Base-by-base conservation (phyloP, 2,329 filamentous ascomycete genomes). In the Stagonosporopsis cucurbitacearum region DNA sequence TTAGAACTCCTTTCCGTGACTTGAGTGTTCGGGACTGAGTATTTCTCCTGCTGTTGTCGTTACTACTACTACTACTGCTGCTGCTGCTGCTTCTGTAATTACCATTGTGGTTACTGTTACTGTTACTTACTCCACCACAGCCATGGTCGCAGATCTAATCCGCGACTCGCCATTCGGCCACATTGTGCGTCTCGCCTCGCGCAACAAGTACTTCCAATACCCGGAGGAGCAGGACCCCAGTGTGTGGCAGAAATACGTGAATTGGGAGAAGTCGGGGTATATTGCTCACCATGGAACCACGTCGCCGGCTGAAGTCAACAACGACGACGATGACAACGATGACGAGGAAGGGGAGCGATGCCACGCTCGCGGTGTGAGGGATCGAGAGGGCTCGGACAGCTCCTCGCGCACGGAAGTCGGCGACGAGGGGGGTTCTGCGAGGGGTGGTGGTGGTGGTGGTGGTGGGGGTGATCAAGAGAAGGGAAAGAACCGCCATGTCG, bases 401-500 rank as follows among this genome's bases (percentile, higher is more conserved):
- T 59, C 64, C 37, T 59, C 64, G 12, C 46, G 25, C 3, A 64
- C 54, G 9, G 62, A 52, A 35, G 43, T 48, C 37, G 58, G 46
- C 1, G 57, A 68, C 3, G 64, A 64, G 1, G 62, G 59, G 15
- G 64, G 71, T 41, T 61, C 77, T 25, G 69, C 73, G 3, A 80
- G 75, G 40, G 78, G 78, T 19, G 72, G 77, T 8, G 68, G 66
- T 25, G 68, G 82, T 13, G 81, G 75, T 40, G 78, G 78, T 19
- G 72, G 77, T 8, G 68, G 66, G 26, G 68, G 82, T 13, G 81
- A 85, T 64, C 73, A 77, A 1, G 83, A 85, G 60, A 84, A 84
- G 59, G 81, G 82, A 0, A 75, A 70, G 56, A 81, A 85, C 65
- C 65, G 77, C 7, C 70, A 80, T 50, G 68, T 86, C 6, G 77